These are phyloP conservation scores for Capsicum baccatum DNA, from an alignment of 257 asterid genomes.

Conservation along the genomic window DNA sequence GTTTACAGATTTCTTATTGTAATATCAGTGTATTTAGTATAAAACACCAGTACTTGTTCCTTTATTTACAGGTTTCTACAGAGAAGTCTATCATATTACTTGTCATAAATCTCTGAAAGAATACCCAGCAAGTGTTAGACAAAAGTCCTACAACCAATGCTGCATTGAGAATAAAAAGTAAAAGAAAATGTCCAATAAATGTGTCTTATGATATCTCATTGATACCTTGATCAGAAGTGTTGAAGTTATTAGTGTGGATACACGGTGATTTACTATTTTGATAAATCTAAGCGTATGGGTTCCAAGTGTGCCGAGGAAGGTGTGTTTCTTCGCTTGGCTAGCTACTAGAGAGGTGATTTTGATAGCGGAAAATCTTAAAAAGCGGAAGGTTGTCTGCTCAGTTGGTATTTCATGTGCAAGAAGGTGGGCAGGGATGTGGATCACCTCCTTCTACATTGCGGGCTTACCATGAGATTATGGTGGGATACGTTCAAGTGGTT, in stretches of 20 bases:
- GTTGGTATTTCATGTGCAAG: neutral
- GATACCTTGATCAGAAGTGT: conserved; percentile 1
- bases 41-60: too few species aligned
- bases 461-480: neutral
- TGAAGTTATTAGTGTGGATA: neutral
- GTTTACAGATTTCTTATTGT: too few species aligned
- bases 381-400: neutral
- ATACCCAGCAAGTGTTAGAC: conserved; percentile 22
- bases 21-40: too few species aligned
- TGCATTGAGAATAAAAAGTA: neutral
- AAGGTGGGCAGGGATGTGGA: neutral
- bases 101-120: neutral
- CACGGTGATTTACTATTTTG: neutral
- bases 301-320: neutral
- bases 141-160: conserved; percentile 23
- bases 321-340: neutral
- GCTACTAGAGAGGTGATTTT: conserved; percentile 15
- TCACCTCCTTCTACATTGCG: neutral
- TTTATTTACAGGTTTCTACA: too few species aligned
- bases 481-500: conserved; percentile 3
- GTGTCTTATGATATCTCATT: conserved; percentile 15
- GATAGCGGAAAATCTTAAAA: neutral
- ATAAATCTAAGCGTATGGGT: conserved; percentile 16
- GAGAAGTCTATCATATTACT: neutral
- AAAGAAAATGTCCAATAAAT: conserved; percentile 1